phyloP scores from a whole-genome alignment of 371 early-diverging fungal genomes.

The Mortierella polycephala region DNA sequence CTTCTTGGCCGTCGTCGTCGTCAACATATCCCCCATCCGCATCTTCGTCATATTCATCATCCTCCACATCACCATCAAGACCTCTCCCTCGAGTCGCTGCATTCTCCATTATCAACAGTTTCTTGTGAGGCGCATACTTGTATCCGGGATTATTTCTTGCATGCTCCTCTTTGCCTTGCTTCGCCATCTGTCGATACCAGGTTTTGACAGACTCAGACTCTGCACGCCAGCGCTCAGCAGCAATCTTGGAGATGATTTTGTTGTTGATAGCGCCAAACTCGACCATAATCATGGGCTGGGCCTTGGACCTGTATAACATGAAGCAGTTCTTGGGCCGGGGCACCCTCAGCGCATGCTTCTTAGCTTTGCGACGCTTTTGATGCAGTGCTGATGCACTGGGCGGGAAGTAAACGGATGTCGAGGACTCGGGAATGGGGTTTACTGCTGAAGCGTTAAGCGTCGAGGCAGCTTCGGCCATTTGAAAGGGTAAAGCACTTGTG shows the following conservation, averaged over 20 bases:
- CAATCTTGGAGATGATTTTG: slow-evolving; percentile 50
- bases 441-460: neutral
- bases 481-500: neutral
- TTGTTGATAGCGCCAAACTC: slow-evolving; percentile 47
- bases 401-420: slow-evolving; percentile 35
- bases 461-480: neutral
- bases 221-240: slow-evolving; percentile 44
- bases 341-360: slow-evolving; percentile 24
- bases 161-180: slow-evolving; percentile 44
- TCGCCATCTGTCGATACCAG: slow-evolving; percentile 42
- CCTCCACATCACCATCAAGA: neutral
- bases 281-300: slow-evolving; percentile 43
- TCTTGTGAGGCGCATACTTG: slow-evolving; percentile 43
- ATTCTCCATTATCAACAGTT: neutral
- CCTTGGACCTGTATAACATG: slow-evolving; percentile 45
- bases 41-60: neutral
- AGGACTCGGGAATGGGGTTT: neutral
- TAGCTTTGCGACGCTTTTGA: slow-evolving; percentile 52
- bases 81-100: too few species aligned
- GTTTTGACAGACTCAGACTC: slow-evolving; percentile 37
- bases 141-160: slow-evolving; percentile 39
- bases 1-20: neutral
- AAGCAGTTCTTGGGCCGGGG: slow-evolving; percentile 52
- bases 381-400: slow-evolving; percentile 47
- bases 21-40: neutral